Evolutionary conservation across 1,284 basidiomycete genomes (phyloP), one percentile per base, ranked within the genome.

Genomic region (Marasmius oreades): DNA sequence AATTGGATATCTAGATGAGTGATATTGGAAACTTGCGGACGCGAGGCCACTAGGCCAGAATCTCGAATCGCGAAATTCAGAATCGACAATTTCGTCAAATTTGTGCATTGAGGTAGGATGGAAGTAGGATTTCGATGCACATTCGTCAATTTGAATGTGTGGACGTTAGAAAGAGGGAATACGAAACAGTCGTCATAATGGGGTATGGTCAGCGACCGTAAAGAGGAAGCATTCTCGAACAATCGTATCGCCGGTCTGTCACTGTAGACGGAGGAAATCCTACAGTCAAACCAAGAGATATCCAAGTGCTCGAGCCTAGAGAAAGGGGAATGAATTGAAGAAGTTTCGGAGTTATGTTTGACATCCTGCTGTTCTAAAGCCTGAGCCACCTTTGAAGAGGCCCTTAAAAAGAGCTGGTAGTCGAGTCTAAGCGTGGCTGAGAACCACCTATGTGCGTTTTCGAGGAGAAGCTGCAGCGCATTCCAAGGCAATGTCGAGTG

Each of bases 151-250:
- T 28, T 50, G n/a, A 50, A 26, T 3, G 12, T 16, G 5, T 31
- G 47, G 7, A 50, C 11, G 2, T 33, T 5, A 1, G 47, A 33
- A 18, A 50, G 47, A n/a, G 47, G 47, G n/a, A 50, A 31, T 18
- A 33, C n/a, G 28, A 50, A 50, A 14, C 24, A 50, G 31, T 50
- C 47, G 26, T 50, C 47, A 16, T 50, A 50, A 10, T 50, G 47
- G 31, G n/a, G 47, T 11, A 50, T 50, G 47, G 47, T 50, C 10
- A 50, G 28, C 26, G 28, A 50, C n/a, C 16, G 24, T 33, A 50
- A 50, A 12, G 47, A 26, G 10, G 47, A 26, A 28, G 20, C 47
- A 20, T 50, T 18, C 28, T 31, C 26, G 47, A 50, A 50, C 8
- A 50, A 14, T 18, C 28, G 47, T 3, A 50, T 50, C 12, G 26